These are phyloP conservation scores for Penicillium paxilli DNA, from an alignment of 495 filamentous ascomycete species.

Conservation along the genomic window DNA sequence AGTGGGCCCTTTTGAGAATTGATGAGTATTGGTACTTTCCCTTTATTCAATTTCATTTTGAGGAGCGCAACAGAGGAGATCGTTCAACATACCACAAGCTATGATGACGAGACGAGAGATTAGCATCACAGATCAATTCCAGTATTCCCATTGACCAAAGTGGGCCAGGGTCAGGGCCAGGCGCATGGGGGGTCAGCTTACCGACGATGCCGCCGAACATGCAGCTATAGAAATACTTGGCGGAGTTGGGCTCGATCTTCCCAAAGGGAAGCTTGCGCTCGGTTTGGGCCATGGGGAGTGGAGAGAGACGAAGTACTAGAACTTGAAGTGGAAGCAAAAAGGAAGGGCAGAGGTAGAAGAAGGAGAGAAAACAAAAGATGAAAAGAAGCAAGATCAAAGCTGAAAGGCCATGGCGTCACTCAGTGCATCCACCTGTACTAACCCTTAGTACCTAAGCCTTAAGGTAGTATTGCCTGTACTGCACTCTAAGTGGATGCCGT, in stretches of 20 bases:
- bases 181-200: slow-evolving; percentile 25
- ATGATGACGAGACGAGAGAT: neutral
- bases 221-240: slow-evolving; percentile 67
- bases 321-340: neutral
- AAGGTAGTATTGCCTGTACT: no score
- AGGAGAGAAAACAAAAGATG: neutral
- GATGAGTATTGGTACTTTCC: neutral
- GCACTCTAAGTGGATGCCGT: neutral
- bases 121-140: no score
- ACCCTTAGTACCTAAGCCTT: no score
- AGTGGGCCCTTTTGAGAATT: slow-evolving; percentile 38
- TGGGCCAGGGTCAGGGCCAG: neutral
- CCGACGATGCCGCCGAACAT: slow-evolving; percentile 64
- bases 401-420: slow-evolving; percentile 17
- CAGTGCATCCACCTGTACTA: no score
- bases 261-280: slow-evolving; percentile 47
- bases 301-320: neutral
- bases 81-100: slow-evolving; percentile 57
- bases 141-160: no score
- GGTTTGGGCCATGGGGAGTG: slow-evolving; percentile 18
- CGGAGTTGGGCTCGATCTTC: slow-evolving; percentile 66
- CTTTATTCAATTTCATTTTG: slow-evolving; percentile 14
- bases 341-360: neutral
- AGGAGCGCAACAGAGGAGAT: neutral
- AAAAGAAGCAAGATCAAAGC: neutral